These are phyloP conservation scores for Calycina herbarum DNA, from an alignment of 2,329 filamentous ascomycete species.

Conservation along the genomic window DNA sequence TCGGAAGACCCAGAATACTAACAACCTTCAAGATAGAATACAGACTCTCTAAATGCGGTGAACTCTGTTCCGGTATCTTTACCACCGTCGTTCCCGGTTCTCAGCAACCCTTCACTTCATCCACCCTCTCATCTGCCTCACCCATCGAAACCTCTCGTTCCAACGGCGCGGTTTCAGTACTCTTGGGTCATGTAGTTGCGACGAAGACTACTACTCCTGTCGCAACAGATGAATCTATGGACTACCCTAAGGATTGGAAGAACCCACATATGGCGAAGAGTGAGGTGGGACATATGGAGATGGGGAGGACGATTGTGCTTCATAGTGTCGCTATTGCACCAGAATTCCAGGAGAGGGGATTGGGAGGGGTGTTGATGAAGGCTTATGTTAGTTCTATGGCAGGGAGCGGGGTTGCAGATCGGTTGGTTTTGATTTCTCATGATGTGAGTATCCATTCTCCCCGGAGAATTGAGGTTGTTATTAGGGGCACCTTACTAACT, in stretches of 20 bases:
- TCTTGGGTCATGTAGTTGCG: constrained; percentile 77
- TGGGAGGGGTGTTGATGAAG: constrained; percentile 73
- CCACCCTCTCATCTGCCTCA: constrained; percentile 55
- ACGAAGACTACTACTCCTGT: constrained; percentile 64
- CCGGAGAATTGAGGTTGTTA: background rate
- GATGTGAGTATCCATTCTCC: constrained; percentile 49
- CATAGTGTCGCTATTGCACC: constrained; percentile 82
- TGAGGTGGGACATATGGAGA: constrained; percentile 66
- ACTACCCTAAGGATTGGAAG: constrained; percentile 67
- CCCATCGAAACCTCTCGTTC: constrained; percentile 60
- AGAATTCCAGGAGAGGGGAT: constrained; percentile 69
- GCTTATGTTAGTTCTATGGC: constrained; percentile 77
- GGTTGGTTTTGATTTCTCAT: constrained; percentile 75
- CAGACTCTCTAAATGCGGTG: constrained; percentile 71
- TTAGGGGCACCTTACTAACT: background rate
- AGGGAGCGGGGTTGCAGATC: constrained; percentile 66
- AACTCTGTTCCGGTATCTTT: constrained; percentile 79
- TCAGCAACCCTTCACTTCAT: constrained; percentile 48
- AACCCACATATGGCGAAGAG: background rate
- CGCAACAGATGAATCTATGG: constrained; percentile 78
- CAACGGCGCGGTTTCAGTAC: constrained; percentile 56
- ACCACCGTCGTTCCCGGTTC: constrained; percentile 57
- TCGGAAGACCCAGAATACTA: background rate
- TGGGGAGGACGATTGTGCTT: constrained; percentile 72
- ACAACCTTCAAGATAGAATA: constrained; percentile 63